Evolutionary conservation across 2,329 filamentous ascomycete genomes (phyloP).

Genomic region (Aspergillus viridinutans): DNA sequence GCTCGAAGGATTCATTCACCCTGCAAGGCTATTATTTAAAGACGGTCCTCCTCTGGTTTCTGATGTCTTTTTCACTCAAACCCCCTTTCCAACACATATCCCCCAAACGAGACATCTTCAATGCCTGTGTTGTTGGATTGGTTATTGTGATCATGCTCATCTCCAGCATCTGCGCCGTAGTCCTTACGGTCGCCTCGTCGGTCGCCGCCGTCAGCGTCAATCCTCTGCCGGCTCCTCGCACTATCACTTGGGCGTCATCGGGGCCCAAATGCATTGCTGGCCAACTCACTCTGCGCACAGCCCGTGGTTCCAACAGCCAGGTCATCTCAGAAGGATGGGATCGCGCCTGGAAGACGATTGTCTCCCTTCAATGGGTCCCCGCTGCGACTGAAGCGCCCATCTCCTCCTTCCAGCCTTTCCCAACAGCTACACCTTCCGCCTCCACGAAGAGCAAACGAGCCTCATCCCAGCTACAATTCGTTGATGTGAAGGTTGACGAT

Average conservation of each 20-base stretch:
- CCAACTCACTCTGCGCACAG: constrained; percentile 36
- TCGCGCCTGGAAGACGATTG: constrained; percentile 48
- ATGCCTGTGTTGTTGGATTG: background rate
- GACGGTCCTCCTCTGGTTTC: background rate
- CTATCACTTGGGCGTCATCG: constrained; percentile 51
- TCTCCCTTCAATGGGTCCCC: constrained; percentile 51
- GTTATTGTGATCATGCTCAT: constrained; percentile 22
- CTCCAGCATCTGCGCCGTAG: constrained; percentile 20
- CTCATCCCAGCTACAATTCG: constrained; percentile 32
- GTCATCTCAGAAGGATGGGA: constrained; percentile 48
- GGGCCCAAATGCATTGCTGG: constrained; percentile 45
- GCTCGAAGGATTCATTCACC: background rate
- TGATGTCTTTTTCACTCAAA: background rate
- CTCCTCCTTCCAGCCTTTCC: constrained; percentile 49
- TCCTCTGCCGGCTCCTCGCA: constrained; percentile 51
- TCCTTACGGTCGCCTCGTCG: constrained; percentile 32
- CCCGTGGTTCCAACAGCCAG: constrained; percentile 22
- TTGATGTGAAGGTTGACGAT: constrained; percentile 47
- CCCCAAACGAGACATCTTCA: background rate
- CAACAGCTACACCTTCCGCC: constrained; percentile 32
- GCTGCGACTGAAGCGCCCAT: constrained; percentile 51
- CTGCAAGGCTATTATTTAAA: background rate
- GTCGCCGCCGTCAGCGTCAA: constrained; percentile 49
- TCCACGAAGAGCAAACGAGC: constrained; percentile 28
- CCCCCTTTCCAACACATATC: background rate